Percentiles rank a stretch among this genome's conserved stretches.
Conservation (phyloP, 768 basidiomycete genomes). For the Paxillus rubicundulus region DNA sequence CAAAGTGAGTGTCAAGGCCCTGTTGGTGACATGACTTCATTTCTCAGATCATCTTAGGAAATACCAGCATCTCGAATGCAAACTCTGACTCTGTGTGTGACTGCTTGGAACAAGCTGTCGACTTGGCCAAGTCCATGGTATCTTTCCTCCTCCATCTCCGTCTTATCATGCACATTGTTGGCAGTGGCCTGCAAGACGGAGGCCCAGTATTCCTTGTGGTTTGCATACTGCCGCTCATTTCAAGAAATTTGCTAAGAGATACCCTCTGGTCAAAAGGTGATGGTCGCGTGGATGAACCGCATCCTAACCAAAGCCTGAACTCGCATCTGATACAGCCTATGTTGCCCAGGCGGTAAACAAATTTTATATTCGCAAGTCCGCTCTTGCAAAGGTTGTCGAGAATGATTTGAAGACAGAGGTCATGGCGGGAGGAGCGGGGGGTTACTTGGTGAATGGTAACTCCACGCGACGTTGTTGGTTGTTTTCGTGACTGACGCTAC, state of each 20-base stretch:
- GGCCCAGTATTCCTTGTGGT: conserved; percentile 21
- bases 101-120: conserved; percentile 12
- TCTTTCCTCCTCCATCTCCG: conserved; percentile 26
- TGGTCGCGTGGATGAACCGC: background rate
- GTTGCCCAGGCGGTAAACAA: conserved; percentile 14
- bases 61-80: background rate
- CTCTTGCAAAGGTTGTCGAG: conserved; percentile 11
- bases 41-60: conserved; percentile 5
- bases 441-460: conserved; percentile 15
- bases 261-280: conserved; percentile 23
- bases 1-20: conserved; percentile 10
- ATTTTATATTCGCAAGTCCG: conserved; percentile 21
- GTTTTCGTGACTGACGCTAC: background rate
- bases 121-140: conserved; percentile 5
- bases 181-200: conserved; percentile 12
- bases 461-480: background rate
- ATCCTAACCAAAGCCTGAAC: background rate
- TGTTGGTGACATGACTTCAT: background rate
- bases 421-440: conserved; percentile 17
- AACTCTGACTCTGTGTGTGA: background rate
- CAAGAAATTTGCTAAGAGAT: background rate
- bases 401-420: conserved; percentile 19
- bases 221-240: conserved; percentile 16
- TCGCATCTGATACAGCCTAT: conserved; percentile 12
- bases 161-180: conserved; percentile 17